Percentiles rank a stretch among this genome's conserved stretches.
These are phyloP conservation scores for Aspergillus brunneoviolaceus DNA, from an alignment of 2,329 filamentous ascomycete genomes.

Conservation along the genomic window DNA sequence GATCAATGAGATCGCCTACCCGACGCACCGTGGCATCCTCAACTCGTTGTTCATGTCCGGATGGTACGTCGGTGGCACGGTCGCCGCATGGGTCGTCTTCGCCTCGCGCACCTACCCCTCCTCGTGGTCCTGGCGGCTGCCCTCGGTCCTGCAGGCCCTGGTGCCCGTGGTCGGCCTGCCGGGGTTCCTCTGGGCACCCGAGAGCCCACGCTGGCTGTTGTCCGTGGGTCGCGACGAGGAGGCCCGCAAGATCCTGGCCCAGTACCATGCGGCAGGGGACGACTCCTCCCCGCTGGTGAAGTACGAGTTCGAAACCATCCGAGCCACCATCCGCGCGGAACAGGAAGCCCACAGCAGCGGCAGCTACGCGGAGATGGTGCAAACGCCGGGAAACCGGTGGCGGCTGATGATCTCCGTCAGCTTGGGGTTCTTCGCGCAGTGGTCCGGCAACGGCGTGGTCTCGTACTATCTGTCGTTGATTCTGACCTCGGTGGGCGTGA, in stretches of 20 bases:
- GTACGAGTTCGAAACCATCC: conserved; percentile 22
- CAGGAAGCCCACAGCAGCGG: conserved; percentile 12
- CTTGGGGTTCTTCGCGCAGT: conserved; percentile 20
- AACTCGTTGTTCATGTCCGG: conserved; percentile 38
- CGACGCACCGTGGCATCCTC: conserved; percentile 37
- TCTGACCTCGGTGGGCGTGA: conserved; percentile 23
- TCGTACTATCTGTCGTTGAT: conserved; percentile 21
- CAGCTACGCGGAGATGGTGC: conserved; percentile 21
- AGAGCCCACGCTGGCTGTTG: conserved; percentile 26
- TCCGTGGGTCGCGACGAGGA: conserved; percentile 18
- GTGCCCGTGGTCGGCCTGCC: conserved; percentile 21
- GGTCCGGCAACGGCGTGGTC: conserved; percentile 30
- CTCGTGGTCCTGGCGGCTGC: conserved; percentile 26
- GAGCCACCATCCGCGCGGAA: conserved; percentile 18
- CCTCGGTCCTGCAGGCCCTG: conserved; percentile 22
- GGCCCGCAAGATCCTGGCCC: conserved; percentile 14
- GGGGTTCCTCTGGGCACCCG: conserved; percentile 18
- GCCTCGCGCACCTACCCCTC: conserved; percentile 20
- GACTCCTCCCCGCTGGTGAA: conserved; percentile 16
- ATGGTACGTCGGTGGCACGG: conserved; percentile 32
- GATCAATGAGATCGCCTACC: conserved; percentile 49
- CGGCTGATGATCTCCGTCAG: conserved; percentile 16
- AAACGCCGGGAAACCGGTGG: conserved; percentile 14
- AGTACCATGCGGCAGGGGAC: conserved; percentile 26
- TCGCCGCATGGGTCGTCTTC: conserved; percentile 31